phyloP scores from a whole-genome alignment of 2,329 filamentous ascomycete genomes.

The Aspergillus nomiae region DNA sequence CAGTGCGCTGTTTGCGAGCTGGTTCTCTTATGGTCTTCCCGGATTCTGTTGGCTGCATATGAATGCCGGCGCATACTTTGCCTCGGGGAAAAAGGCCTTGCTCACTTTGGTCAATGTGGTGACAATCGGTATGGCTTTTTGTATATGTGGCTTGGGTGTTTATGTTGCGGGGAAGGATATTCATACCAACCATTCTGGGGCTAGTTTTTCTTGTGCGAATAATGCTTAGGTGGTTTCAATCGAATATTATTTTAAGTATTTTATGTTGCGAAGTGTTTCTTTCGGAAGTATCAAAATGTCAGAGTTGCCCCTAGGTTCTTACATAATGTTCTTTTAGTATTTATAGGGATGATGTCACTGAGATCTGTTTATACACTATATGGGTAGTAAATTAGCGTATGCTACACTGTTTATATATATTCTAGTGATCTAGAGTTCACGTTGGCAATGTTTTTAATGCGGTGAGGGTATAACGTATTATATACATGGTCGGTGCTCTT shows the following conservation, averaged over 20 bases:
- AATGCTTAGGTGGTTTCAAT: background rate
- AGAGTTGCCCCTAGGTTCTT: no score
- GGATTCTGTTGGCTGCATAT: constrained; percentile 16
- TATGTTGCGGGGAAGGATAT: background rate
- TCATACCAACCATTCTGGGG: background rate
- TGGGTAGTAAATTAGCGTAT: no score
- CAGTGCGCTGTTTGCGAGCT: constrained; percentile 62
- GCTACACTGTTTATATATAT: no score
- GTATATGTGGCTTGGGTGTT: background rate
- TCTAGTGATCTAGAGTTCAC: no score
- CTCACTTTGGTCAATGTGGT: background rate
- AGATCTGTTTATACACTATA: no score
- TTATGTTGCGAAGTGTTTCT: no score
- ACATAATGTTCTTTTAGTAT: no score
- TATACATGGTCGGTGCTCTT: no score
- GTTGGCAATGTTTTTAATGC: no score
- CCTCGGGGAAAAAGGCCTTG: constrained; percentile 21
- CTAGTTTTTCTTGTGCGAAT: background rate
- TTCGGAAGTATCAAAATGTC: no score
- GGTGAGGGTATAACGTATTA: no score
- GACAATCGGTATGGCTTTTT: background rate
- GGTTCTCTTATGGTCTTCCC: constrained; percentile 60
- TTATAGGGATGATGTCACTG: no score
- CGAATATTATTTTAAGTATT: background rate
- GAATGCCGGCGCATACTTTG: constrained; percentile 32